These are phyloP conservation scores for Botrytis sinoallii DNA, from an alignment of 2,329 filamentous ascomycete genomes.

Conservation along the genomic window DNA sequence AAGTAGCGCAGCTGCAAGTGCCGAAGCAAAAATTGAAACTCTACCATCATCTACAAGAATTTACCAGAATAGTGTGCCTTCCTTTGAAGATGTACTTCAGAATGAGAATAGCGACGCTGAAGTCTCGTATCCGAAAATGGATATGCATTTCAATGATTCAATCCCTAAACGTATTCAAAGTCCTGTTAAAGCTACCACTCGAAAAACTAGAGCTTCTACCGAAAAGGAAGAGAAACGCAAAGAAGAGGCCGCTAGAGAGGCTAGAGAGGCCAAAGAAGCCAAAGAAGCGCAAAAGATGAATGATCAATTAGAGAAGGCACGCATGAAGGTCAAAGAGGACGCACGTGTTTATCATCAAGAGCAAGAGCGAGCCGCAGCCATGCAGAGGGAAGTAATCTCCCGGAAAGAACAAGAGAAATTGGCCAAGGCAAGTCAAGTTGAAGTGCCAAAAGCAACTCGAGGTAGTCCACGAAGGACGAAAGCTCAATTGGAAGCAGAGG, in stretches of 20 bases:
- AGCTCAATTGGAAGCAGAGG: conserved; percentile 37
- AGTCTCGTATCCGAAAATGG: conserved; percentile 42
- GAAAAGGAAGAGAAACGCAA: conserved; percentile 60
- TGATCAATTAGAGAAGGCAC: conserved; percentile 62
- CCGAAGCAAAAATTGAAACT: conserved; percentile 57
- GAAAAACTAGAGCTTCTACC: conserved; percentile 55
- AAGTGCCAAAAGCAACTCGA: conserved; percentile 45
- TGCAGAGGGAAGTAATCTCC: conserved; percentile 52
- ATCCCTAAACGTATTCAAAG: conserved; percentile 21
- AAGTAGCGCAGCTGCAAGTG: conserved; percentile 65
- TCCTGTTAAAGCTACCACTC: conserved; percentile 34
- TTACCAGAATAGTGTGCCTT: conserved; percentile 44
- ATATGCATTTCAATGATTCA: not conserved
- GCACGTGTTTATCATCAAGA: conserved; percentile 58
- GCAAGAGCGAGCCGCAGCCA: conserved; percentile 51
- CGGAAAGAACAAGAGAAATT: conserved; percentile 53
- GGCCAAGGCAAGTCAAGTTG: conserved; percentile 35
- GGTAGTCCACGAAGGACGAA: conserved; percentile 53
- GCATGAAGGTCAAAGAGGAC: conserved; percentile 68
- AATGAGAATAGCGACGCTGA: conserved; percentile 36
- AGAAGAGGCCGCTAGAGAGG: conserved; percentile 60
- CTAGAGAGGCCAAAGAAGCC: conserved; percentile 62
- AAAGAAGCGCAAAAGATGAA: conserved; percentile 59
- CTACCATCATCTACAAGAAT: conserved; percentile 53
- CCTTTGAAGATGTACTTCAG: conserved; percentile 45